A percentile compares a stretch with the other conserved stretches of the same genome.
phyloP scores from a whole-genome alignment of 192 early-diverging fungal species.

The Helicostylum pulchrum region DNA sequence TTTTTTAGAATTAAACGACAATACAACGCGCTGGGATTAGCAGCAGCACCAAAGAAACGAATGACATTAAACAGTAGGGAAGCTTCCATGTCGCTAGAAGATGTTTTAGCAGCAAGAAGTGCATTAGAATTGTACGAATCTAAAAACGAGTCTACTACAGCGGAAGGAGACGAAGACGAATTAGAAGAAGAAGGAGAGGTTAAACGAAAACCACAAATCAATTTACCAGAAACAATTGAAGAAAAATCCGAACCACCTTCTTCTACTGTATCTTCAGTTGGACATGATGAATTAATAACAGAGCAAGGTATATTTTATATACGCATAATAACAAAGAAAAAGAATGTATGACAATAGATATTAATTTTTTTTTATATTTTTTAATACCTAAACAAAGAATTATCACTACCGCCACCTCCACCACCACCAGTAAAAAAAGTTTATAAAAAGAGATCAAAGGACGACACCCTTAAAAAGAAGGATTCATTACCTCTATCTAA shows the following conservation, averaged over 20 bases:
- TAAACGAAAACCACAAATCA: neutral
- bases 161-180: neutral
- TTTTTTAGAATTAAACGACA: slow-evolving; percentile 21
- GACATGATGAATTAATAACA: slow-evolving; percentile 12
- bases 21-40: slow-evolving; percentile 12
- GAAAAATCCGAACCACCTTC: slow-evolving; percentile 16
- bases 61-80: slow-evolving; percentile 57
- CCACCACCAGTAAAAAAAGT: too few species aligned
- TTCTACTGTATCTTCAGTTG: slow-evolving; percentile 12
- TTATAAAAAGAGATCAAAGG: neutral
- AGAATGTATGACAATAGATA: too few species aligned
- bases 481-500: neutral
- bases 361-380: too few species aligned
- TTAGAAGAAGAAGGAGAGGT: slow-evolving; percentile 1
- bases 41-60: slow-evolving; percentile 44
- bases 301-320: slow-evolving; percentile 7
- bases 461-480: slow-evolving; percentile 4
- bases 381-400: too few species aligned
- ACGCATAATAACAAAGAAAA: neutral
- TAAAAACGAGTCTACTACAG: neutral
- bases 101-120: slow-evolving; percentile 37
- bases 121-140: slow-evolving; percentile 15
- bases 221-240: slow-evolving; percentile 9
- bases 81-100: slow-evolving; percentile 47
- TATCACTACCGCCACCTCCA: too few species aligned